Base-by-base conservation (phyloP, 805 yeast species). In the Candida wancherniae region DNA sequence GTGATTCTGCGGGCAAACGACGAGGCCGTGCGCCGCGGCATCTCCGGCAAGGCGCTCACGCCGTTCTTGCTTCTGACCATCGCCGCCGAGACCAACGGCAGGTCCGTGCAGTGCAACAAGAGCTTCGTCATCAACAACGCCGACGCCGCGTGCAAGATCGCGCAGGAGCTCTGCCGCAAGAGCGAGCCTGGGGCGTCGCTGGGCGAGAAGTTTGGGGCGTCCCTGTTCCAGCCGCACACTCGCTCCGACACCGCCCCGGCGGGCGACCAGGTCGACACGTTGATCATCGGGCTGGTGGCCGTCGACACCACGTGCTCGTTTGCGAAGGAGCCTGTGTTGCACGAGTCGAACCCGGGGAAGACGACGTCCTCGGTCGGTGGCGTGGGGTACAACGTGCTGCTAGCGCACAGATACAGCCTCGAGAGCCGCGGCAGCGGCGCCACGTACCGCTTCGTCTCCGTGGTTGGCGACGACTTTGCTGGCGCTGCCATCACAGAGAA, bases 111-210 rank as follows among this genome's bases (percentile, higher is more conserved):
- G 31, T 75, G 84, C 24, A 86, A 86, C 56, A 65, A 81, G 32
- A 75, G 73, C 32, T 82, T 87, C 52, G 95, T 86, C 4, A 63
- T 77, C 44, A 80, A 84, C 47, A 86, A 86, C 50, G 92, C 90
- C 1, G 60, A 50, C 22, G 58, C 77, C 22, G 95, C 84, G 1
- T 62, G 90, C 2, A 53, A 69, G 33, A 80, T 86, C 15, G 88
- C 95, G 3, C 58, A 50, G 13, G 73, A 71, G 26, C 55, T 82
- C 12, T 21, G 29, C 11, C n/a, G n/a, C n/a, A n/a, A n/a, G n/a
- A n/a, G n/a, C n/a, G n/a, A n/a, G n/a, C n/a, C n/a, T n/a, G n/a
- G n/a, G n/a, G n/a, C n/a, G n/a, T n/a, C n/a, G n/a, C n/a, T n/a
- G n/a, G n/a, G n/a, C n/a, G n/a, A n/a, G n/a, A n/a, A n/a, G n/a